phyloP scores from a whole-genome alignment of 257 asterid genomes.

The Salvia splendens region DNA sequence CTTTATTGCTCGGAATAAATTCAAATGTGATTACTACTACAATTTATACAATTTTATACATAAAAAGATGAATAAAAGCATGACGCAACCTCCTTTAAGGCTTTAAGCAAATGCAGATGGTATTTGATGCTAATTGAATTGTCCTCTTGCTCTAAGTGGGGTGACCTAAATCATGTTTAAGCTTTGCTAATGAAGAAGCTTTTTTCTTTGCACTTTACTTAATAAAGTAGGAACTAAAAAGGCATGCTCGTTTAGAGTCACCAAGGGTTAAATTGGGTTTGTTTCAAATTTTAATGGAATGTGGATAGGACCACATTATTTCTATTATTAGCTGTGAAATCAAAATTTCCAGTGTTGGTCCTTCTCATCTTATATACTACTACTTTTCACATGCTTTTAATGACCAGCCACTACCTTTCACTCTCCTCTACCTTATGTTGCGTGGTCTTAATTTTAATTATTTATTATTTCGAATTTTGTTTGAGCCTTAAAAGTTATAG shows the following conservation, averaged over 20 bases:
- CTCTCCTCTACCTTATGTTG: neutral
- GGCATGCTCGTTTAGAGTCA: conserved; percentile 46
- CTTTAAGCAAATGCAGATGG: conserved; percentile 30
- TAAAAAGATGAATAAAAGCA: neutral
- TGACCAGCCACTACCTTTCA: conserved; percentile 26
- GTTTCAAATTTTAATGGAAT: conserved; percentile 28
- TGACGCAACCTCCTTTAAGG: conserved; percentile 23
- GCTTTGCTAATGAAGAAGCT: conserved; percentile 40
- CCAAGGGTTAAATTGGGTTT: conserved; percentile 48
- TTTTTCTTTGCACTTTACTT: conserved; percentile 32
- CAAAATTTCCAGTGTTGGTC: conserved; percentile 31
- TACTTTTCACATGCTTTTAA: conserved; percentile 40
- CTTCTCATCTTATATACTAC: conserved; percentile 30
- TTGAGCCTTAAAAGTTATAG: neutral
- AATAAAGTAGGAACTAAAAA: conserved; percentile 26
- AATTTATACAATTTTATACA: neutral
- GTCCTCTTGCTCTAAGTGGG: conserved; percentile 52
- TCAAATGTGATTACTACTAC: neutral
- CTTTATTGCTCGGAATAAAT: neutral
- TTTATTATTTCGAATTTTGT: neutral
- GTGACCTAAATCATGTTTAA: conserved; percentile 54
- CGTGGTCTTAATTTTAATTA: neutral
- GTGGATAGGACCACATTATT: conserved; percentile 46
- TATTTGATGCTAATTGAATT: conserved; percentile 32
- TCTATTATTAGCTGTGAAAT: conserved; percentile 27